These are phyloP conservation scores for Sarcocystis neurona DNA, from an alignment of 169 alveolate species.

Conservation along the genomic window DNA sequence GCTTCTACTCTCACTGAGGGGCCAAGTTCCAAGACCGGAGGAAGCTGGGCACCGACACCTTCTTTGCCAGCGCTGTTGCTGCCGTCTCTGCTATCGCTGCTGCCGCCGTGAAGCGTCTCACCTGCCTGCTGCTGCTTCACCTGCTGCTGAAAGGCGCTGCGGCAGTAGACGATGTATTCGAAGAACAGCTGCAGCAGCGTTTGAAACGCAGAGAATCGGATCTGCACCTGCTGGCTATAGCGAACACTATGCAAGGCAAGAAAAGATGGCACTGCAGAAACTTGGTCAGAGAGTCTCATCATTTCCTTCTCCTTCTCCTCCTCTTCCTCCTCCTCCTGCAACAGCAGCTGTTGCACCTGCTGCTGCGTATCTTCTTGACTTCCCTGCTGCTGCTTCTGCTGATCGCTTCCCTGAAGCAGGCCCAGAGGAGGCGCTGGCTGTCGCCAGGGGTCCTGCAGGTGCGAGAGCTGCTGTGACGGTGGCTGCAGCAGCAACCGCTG, in stretches of 20 bases:
- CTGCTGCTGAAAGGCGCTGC: constrained; percentile 43
- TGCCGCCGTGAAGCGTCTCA: too few relatives aligned
- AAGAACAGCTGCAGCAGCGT: constrained; percentile 39
- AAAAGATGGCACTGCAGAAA: constrained; percentile 27
- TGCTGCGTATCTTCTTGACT: not conserved
- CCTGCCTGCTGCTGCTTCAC: constrained; percentile 17
- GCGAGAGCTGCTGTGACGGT: too few relatives aligned
- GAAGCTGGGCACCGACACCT: not conserved
- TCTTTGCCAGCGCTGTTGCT: not conserved
- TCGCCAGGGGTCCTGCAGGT: too few relatives aligned
- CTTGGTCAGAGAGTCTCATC: not conserved
- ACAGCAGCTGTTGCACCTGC: not conserved
- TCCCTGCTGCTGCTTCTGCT: not conserved
- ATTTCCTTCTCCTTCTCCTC: not conserved
- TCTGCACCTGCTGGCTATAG: constrained; percentile 3
- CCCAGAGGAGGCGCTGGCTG: too few relatives aligned
- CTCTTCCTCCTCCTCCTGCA: not conserved
- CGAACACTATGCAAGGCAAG: constrained; percentile 40
- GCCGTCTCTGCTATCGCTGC: too few relatives aligned
- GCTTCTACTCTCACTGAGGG: not conserved
- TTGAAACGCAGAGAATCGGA: constrained; percentile 29
- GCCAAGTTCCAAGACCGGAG: not conserved
- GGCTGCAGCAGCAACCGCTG: too few relatives aligned
- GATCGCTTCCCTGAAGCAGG: too few relatives aligned
- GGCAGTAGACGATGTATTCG: constrained; percentile 50